phyloP scores from a whole-genome alignment of 768 basidiomycete species.

The Suillus variegatus region DNA sequence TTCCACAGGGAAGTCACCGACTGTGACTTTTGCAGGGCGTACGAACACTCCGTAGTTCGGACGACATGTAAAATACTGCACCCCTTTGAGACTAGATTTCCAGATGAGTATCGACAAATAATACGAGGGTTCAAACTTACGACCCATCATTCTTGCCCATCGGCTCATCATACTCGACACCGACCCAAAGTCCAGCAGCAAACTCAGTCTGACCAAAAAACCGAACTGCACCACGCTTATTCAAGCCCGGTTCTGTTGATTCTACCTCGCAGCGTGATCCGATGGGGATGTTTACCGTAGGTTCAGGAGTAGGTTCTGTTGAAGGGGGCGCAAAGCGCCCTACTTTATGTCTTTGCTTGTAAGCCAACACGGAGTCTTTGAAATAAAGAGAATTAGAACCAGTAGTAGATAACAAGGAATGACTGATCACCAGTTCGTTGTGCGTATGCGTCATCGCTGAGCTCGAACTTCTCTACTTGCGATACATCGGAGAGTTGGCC shows the following conservation, averaged over 20 bases:
- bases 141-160: conserved; percentile 94
- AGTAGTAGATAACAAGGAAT: not conserved
- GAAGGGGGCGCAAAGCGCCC: conserved; percentile 79
- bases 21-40: conserved; percentile 73
- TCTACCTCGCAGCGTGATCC: conserved; percentile 86
- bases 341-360: conserved; percentile 83
- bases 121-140: conserved; percentile 49
- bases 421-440: conserved; percentile 62
- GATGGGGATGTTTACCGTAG: conserved; percentile 52
- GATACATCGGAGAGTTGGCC: conserved; percentile 86
- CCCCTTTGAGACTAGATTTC: conserved; percentile 70
- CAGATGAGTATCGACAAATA: not conserved
- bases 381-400: conserved; percentile 8
- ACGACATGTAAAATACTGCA: conserved; percentile 80
- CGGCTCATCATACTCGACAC: conserved; percentile 94
- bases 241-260: conserved; percentile 63
- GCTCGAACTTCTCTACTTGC: conserved; percentile 91
- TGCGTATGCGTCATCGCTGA: conserved; percentile 81
- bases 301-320: conserved; percentile 30
- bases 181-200: conserved; percentile 76
- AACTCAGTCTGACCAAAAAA: conserved; percentile 85
- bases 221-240: conserved; percentile 81
- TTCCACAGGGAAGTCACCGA: conserved; percentile 87
- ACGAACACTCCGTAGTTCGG: conserved; percentile 86
- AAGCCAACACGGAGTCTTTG: conserved; percentile 85